Evolutionary conservation across 148 eudicot species (phyloP).

Genomic region (Rhododendron henanense): DNA sequence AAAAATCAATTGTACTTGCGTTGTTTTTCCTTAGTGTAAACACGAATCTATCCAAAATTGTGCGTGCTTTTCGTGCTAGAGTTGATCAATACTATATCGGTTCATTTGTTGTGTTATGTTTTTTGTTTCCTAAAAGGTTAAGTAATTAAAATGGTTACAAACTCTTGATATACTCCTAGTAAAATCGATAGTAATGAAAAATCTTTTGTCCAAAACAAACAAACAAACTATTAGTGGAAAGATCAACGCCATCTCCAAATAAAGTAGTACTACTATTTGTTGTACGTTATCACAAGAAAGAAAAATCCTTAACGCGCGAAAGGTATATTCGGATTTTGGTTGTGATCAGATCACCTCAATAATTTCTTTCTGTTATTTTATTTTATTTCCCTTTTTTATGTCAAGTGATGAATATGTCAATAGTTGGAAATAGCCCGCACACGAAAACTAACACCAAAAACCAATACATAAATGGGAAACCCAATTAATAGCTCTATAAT

Average conservation of each 20-base stretch:
- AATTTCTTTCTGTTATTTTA: not conserved
- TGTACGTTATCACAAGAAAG: not conserved
- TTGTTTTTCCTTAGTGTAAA: too few species aligned
- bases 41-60: too few species aligned
- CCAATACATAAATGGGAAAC: not conserved
- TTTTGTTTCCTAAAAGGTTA: not conserved
- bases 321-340: not conserved
- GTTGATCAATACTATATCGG: too few species aligned
- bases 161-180: not conserved
- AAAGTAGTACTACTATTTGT: not conserved
- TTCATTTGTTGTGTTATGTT: too few species aligned
- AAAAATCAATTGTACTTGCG: too few species aligned
- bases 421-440: not conserved
- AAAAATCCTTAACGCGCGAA: not conserved
- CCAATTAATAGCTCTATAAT: not conserved
- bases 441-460: not conserved
- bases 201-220: not conserved
- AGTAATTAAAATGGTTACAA: not conserved
- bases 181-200: not conserved
- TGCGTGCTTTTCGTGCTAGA: too few species aligned
- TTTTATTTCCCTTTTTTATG: not conserved
- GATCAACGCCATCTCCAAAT: not conserved
- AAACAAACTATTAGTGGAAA: not conserved
- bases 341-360: not conserved
- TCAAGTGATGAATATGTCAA: not conserved